A percentile compares a stretch with the other conserved stretches of the same genome.
phyloP scores from a whole-genome alignment of 345 rosid species.

The Carallia pectinifolia region DNA sequence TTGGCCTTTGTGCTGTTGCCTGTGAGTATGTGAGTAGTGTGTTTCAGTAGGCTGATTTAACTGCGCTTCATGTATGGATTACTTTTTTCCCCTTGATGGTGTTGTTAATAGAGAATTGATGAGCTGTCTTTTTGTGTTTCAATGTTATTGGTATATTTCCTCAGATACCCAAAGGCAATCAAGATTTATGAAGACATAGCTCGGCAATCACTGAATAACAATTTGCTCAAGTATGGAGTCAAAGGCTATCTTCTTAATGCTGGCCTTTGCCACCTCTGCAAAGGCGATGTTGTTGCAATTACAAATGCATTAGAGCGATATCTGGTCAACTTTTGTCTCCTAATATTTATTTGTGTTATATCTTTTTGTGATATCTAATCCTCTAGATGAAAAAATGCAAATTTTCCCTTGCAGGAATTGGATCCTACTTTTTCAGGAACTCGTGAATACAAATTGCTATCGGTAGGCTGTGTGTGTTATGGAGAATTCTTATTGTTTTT shows the following conservation, averaged over 20 bases:
- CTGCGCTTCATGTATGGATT: no score
- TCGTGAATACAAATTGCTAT: constrained; percentile 24
- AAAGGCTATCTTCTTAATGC: constrained; percentile 31
- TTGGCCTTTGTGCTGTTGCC: no score
- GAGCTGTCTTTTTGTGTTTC: no score
- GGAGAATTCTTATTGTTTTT: no score
- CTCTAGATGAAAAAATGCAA: not conserved
- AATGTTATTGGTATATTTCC: not conserved
- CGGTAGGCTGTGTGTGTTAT: constrained; percentile 4
- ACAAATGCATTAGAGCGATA: constrained; percentile 26
- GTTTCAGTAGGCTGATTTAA: no score
- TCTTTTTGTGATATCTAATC: not conserved
- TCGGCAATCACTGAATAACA: constrained; percentile 14
- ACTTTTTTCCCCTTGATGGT: no score
- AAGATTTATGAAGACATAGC: constrained; percentile 25
- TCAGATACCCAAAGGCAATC: constrained; percentile 27
- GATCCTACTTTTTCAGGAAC: constrained; percentile 27
- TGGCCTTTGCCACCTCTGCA: constrained; percentile 31
- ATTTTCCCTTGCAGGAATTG: constrained; percentile 18
- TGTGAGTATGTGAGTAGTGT: no score
- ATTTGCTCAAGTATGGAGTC: constrained; percentile 29
- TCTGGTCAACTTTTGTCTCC: constrained; percentile 5
- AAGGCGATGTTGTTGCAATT: constrained; percentile 22
- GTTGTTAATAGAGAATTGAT: no score
- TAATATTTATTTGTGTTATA: no score